Conservation (phyloP, 345 rosid species). For the Linum tenue region DNA sequence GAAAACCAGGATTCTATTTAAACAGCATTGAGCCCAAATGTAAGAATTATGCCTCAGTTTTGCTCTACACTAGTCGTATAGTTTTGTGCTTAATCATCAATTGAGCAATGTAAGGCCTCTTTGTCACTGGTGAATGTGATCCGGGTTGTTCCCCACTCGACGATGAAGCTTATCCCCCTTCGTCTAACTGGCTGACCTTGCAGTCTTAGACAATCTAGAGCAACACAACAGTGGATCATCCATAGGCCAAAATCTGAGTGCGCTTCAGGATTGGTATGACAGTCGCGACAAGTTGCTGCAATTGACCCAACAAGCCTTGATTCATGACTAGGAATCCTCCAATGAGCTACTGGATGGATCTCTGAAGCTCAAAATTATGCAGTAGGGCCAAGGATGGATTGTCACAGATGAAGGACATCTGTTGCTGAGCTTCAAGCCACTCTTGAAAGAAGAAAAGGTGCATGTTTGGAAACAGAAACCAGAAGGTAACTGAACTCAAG, state of each 20-base stretch:
- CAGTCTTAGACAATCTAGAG: not conserved
- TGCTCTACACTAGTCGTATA: too few species aligned
- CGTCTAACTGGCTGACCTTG: not conserved
- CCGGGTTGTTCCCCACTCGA: not conserved
- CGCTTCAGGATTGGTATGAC: not conserved
- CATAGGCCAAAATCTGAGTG: not conserved
- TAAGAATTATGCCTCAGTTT: too few species aligned
- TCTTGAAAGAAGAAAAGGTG: not conserved
- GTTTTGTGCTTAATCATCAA: too few species aligned
- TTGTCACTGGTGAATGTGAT: too few species aligned
- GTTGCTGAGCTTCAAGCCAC: not conserved
- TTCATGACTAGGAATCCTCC: not conserved
- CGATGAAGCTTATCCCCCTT: not conserved
- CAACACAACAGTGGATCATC: not conserved
- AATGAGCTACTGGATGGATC: not conserved
- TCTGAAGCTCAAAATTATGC: not conserved
- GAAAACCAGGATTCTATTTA: too few species aligned
- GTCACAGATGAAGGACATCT: not conserved
- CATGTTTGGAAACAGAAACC: not conserved
- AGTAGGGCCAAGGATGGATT: not conserved
- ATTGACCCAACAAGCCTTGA: not conserved
- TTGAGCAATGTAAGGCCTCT: too few species aligned
- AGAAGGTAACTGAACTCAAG: not conserved
- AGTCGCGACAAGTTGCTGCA: not conserved
- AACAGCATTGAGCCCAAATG: too few species aligned